Evolutionary conservation across 192 early-diverging fungal genomes (phyloP).

Genomic region (Anaeromyces robustus): DNA sequence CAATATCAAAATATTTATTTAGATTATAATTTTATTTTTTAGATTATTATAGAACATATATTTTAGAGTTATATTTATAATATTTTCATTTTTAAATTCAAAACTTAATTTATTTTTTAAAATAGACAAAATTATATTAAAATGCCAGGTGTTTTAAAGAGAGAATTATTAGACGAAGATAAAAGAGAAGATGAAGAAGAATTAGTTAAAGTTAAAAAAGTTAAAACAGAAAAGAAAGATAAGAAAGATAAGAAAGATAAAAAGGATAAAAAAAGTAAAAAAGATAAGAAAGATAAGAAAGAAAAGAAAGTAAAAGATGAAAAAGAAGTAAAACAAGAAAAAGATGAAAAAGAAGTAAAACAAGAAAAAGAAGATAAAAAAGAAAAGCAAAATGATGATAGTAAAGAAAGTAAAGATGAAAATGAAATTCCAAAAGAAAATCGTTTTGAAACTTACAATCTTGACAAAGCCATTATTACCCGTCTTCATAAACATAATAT

Average conservation of each 20-base stretch:
- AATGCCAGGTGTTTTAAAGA: background rate
- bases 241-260: conserved; percentile 8
- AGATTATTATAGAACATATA: too few relatives aligned
- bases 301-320: conserved; percentile 13
- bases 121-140: background rate
- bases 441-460: conserved; percentile 36
- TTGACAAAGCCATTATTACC: conserved; percentile 48
- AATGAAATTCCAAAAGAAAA: conserved; percentile 37
- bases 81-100: too few relatives aligned
- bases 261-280: background rate
- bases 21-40: too few relatives aligned
- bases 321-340: conserved; percentile 7
- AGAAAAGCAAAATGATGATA: conserved; percentile 12
- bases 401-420: conserved; percentile 10
- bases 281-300: conserved; percentile 2
- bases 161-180: background rate
- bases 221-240: conserved; percentile 7
- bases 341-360: conserved; percentile 20
- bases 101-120: too few relatives aligned
- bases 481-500: conserved; percentile 60
- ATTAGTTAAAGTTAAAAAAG: background rate
- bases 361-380: conserved; percentile 23
- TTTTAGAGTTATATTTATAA: too few relatives aligned
- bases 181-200: background rate
- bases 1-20: too few relatives aligned